A percentile compares a stretch with the other conserved stretches of the same genome.
These are phyloP conservation scores for Herpotrichia juniperi DNA, from an alignment of 2,329 filamentous ascomycete genomes.

Conservation along the genomic window DNA sequence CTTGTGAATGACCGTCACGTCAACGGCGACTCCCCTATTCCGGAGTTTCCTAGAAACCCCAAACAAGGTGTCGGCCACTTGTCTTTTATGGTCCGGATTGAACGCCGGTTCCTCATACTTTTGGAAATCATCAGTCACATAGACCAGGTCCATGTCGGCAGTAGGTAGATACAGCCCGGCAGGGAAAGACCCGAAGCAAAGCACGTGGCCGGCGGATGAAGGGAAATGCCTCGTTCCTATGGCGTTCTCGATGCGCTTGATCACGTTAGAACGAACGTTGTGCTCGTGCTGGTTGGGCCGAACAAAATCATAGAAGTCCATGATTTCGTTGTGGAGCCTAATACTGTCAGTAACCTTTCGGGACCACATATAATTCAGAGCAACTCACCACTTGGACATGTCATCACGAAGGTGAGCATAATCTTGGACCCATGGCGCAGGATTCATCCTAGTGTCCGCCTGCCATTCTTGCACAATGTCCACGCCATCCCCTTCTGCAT, in stretches of 20 bases:
- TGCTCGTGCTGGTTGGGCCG: conserved; percentile 79
- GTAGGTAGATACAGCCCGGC: conserved; percentile 77
- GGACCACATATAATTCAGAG: neutral
- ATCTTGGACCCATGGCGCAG: conserved; percentile 57
- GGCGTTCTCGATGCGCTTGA: conserved; percentile 68
- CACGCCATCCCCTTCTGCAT: conserved; percentile 52
- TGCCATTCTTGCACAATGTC: conserved; percentile 53
- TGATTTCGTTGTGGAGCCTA: conserved; percentile 86
- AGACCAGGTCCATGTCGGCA: conserved; percentile 92
- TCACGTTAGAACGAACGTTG: conserved; percentile 72
- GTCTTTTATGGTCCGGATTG: conserved; percentile 42
- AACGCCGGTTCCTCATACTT: conserved; percentile 54
- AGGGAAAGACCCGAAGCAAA: conserved; percentile 91
- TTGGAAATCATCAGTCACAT: conserved; percentile 69
- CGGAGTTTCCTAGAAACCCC: conserved; percentile 67
- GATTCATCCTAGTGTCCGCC: conserved; percentile 38
- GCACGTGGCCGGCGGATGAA: conserved; percentile 60
- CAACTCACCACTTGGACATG: neutral
- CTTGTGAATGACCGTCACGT: conserved; percentile 70
- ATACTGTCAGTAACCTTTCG: neutral
- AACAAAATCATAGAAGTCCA: conserved; percentile 87
- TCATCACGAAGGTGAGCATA: neutral
- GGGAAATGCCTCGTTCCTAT: conserved; percentile 51
- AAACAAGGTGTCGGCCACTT: conserved; percentile 62
- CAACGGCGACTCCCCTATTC: conserved; percentile 60